Evolutionary conservation across 108 stramenopile genomes (phyloP), one percentile per base, ranked within the genome.

Genomic region (Asterionellopsis glacialis): DNA sequence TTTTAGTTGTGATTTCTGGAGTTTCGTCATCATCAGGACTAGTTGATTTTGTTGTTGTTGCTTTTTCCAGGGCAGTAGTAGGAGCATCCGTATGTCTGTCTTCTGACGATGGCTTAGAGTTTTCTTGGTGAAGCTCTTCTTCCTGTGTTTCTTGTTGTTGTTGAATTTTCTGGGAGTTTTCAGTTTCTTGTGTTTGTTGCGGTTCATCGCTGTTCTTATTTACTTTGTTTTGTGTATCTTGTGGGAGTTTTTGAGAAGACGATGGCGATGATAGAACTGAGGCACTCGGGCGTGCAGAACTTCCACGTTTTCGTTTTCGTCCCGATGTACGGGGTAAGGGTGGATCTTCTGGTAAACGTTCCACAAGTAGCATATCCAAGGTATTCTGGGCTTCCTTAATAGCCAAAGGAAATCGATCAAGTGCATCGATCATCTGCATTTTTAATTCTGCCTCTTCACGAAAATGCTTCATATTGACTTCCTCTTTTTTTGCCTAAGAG

Each of bases 341-440:
- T 21, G 69, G 73, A 51, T 74, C 69, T 49, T 71, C 59, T 26
- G 73, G 78, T 11, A 43, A 16, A 45, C 74, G 42, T 41, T 65
- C 57, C 1, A 68, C 38, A 0, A 81, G 51, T 12, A 66, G 2
- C 11, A 33, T 33, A 7, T 33, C 33, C 33, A 33, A 33, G 7
- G 33, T 33, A 33, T 33, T 33, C 33, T 33, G 33, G 2, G 33
- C 33, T 33, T 55, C 57, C 24, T 64, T 61, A 15, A 68, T 27
- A 16, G 70, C 65, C 41, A 64, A 72, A 1, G 81, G 81, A 49
- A 75, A 82, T 13, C 52, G 52, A 38, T 75, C 69, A 1, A 75
- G 39, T 3, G 74, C 68, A 55, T 77, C 76, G 39, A 82, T 61
- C 59, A 66, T 56, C 43, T 69, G 38, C 41, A 73, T 45, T 52